These are phyloP conservation scores for Lolium perenne DNA, from an alignment of 176 grass and related monocot genomes.

Conservation along the genomic window DNA sequence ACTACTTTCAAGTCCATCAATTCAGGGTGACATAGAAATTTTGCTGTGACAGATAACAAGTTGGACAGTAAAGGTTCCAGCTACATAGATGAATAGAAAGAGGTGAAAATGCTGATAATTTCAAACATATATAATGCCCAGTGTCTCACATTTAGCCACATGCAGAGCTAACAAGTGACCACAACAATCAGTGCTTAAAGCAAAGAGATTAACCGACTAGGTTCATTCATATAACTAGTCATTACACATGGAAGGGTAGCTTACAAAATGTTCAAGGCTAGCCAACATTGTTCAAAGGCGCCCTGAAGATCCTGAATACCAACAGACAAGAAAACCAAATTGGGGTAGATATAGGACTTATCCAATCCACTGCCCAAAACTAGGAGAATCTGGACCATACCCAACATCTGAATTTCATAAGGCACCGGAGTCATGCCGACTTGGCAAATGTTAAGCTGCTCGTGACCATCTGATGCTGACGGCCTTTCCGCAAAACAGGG, in stretches of 20 bases:
- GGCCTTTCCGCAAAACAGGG: slow-evolving; percentile 1
- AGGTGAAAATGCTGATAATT: background rate
- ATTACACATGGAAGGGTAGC: background rate
- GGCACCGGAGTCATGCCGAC: background rate
- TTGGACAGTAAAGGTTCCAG: background rate
- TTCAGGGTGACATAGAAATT: background rate
- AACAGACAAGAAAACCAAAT: background rate
- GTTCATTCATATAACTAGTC: background rate
- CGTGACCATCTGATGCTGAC: background rate
- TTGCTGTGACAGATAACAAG: background rate
- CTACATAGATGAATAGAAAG: background rate
- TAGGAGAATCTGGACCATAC: background rate
- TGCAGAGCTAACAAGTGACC: background rate
- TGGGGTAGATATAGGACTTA: background rate
- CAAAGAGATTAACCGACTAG: slow-evolving; percentile 4
- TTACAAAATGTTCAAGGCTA: background rate
- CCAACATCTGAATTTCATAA: slow-evolving; percentile 11
- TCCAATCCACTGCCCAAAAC: background rate
- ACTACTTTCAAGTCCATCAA: background rate
- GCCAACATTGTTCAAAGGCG: background rate
- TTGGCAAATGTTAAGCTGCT: background rate
- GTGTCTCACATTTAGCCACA: background rate
- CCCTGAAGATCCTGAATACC: background rate
- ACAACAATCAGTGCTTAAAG: background rate
- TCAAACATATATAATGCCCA: background rate